Conservation (phyloP, 257 asterid genomes). For the Primulina eburnea region DNA sequence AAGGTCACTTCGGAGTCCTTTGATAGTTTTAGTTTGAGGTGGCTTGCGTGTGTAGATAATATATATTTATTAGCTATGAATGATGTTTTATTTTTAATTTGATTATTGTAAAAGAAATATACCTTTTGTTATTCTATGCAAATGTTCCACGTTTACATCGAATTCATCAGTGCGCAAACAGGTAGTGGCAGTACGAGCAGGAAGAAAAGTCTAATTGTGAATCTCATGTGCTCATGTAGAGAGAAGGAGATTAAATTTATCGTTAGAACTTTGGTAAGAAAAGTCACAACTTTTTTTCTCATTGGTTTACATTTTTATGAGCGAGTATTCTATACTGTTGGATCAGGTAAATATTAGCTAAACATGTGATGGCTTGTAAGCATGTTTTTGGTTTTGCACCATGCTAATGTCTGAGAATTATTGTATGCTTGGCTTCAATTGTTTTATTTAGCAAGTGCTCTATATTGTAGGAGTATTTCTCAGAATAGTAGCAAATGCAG, state of each 20-base stretch:
- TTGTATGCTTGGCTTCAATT: constrained; percentile 12
- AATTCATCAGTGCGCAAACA: constrained; percentile 79
- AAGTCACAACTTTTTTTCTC: constrained; percentile 16
- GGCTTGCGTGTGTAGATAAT: not conserved
- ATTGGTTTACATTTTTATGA: constrained; percentile 8
- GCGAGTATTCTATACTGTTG: not conserved
- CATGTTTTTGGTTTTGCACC: constrained; percentile 16
- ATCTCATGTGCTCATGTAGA: constrained; percentile 88
- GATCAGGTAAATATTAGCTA: not conserved
- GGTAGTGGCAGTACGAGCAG: constrained; percentile 77
- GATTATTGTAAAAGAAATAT: not conserved
- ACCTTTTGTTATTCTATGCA: constrained; percentile 18
- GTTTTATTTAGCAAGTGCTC: not conserved
- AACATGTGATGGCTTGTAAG: not conserved
- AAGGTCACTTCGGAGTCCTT: constrained; percentile 2
- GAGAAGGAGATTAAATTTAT: constrained; percentile 90
- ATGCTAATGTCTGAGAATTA: constrained; percentile 23
- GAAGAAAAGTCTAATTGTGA: constrained; percentile 74
- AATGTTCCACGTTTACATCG: constrained; percentile 31
- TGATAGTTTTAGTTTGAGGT: constrained; percentile 14
- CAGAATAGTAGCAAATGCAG: not conserved
- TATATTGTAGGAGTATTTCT: constrained; percentile 1
- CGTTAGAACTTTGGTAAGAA: constrained; percentile 82
- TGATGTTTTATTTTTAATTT: constrained; percentile 13
- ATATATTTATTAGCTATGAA: constrained; percentile 18